Evolutionary conservation across 108 stramenopile species (phyloP), one percentile per base, ranked within the genome.

Genomic region (Conticribra weissflogii): DNA sequence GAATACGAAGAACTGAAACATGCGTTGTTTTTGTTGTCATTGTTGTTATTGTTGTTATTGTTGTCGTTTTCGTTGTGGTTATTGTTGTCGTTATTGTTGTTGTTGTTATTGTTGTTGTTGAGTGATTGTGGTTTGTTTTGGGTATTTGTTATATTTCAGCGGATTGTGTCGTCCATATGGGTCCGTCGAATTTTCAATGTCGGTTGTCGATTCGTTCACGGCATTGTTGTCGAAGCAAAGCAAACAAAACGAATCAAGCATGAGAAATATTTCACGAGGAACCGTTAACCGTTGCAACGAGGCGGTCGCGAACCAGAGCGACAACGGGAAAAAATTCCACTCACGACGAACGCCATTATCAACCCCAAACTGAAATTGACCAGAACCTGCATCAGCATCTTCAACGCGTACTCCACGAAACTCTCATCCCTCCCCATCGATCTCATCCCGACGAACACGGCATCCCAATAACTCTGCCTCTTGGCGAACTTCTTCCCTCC

Each of bases 381-480:
- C 31, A 96, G 64, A 3, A 96, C 87, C 64, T 96, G 83, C 67
- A 88, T 46, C 17, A 88, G 52, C 59, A 91, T 78, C 34, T 80
- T 78, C 49, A 92, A 59, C 44, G 64, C 78, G 69, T 87, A 96
- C 64, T 96, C 90, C n/a, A 88, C 70, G 65, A 79, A 69, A 30
- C 53, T 76, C 61, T 95, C 94, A 59, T 90, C 80, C 17, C 86
- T 44, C 12, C 81, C 53, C 87, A 93, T 93, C 28, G 59, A 55
- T 44, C 95, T 79, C 62, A 96, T 88, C 31, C 92, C 92, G 74
- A 93, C 89, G 64, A 83, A 83, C 85, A 96, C 78, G 54, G 87
- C 87, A 78, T 96, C 95, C 90, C 91, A 96, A 92, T 91, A 92
- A 19, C 62, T 78, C 72, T 93, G 95, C 34, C 95, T 78, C 65